These are phyloP conservation scores for Codiaeum variegatum DNA, from an alignment of 441 rosid genomes.

Conservation along the genomic window DNA sequence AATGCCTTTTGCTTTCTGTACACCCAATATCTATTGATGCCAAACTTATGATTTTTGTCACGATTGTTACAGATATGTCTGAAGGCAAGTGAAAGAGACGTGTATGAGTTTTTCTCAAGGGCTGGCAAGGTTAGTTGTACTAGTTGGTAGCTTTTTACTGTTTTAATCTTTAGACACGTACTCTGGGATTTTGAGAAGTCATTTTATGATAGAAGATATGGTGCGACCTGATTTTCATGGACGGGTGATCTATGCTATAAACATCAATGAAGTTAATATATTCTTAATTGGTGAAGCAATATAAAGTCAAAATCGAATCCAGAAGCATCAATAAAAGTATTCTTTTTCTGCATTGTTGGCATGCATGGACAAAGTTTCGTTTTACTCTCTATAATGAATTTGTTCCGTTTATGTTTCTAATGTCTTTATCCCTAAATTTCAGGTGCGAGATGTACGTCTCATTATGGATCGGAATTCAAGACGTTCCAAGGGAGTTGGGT, in stretches of 20 bases:
- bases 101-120: slow-evolving; percentile 89
- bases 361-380: not conserved
- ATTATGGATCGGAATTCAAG: slow-evolving; percentile 97
- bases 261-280: not conserved
- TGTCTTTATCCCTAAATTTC: slow-evolving; percentile 21
- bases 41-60: slow-evolving; percentile 14
- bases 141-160: slow-evolving; percentile 5
- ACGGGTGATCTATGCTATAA: not conserved
- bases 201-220: not conserved
- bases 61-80: slow-evolving; percentile 57
- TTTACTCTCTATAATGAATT: not conserved
- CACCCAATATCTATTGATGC: not conserved
- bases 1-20: not conserved
- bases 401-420: slow-evolving; percentile 8
- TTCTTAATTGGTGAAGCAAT: not conserved
- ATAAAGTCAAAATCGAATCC: not conserved
- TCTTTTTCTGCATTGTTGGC: not conserved
- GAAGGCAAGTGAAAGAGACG: slow-evolving; percentile 95
- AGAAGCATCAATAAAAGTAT: not conserved
- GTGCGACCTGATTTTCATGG: not conserved
- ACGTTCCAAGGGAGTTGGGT: slow-evolving; percentile 97
- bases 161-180: not conserved
- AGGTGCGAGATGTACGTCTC: slow-evolving; percentile 97
- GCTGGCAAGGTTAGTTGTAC: slow-evolving; percentile 85
- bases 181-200: not conserved